Conservation (phyloP, 495 filamentous ascomycete species). For the Evernia prunastri region DNA sequence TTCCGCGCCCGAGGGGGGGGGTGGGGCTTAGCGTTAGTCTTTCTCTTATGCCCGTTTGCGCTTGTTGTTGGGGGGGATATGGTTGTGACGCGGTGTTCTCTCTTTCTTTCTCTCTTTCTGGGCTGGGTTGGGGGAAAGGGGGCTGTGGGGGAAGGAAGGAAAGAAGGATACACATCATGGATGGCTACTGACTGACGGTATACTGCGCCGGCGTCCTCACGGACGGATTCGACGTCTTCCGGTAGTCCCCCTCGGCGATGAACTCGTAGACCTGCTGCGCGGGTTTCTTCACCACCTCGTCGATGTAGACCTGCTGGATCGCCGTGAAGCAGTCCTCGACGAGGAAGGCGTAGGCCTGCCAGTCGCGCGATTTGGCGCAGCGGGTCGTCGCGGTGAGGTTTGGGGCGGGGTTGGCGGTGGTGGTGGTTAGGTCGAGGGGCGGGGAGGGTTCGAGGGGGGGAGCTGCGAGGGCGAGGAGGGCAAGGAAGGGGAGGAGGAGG, state of each 20-base stretch:
- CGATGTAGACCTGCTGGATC: constrained; percentile 13
- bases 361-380: neutral
- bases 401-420: too few species aligned
- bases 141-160: neutral
- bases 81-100: too few species aligned
- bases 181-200: constrained; percentile 7
- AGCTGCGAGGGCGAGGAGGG: neutral
- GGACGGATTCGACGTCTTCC: neutral
- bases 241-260: neutral
- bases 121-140: too few species aligned
- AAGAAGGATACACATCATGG: too few species aligned
- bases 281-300: neutral
- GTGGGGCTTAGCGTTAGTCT: too few species aligned
- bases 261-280: constrained; percentile 8
- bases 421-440: neutral
- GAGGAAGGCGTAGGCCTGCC: constrained; percentile 2
- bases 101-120: too few species aligned
- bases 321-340: constrained; percentile 17
- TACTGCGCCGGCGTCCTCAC: neutral
- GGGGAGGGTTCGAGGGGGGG: neutral
- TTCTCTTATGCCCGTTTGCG: too few species aligned
- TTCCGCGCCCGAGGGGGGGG: too few species aligned
- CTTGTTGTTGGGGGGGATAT: too few species aligned
- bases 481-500: neutral
- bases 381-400: neutral